Evolutionary conservation across 257 asterid species (phyloP).

Genomic region (Jaltomata sinuosa): DNA sequence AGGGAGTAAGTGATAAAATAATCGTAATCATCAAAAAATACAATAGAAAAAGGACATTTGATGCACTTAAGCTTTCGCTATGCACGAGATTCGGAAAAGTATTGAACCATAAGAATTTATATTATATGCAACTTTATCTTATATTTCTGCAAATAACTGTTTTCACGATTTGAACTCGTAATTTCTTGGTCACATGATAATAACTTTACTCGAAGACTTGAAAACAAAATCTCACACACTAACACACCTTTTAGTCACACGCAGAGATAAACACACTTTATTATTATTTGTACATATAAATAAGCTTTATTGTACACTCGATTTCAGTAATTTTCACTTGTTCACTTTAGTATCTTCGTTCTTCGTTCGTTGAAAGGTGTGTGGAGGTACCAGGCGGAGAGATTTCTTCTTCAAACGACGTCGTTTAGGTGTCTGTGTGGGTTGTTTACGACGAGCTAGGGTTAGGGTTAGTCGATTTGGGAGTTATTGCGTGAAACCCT

Average conservation of each 20-base stretch:
- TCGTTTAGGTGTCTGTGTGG: background rate
- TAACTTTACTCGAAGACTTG: too few relatives aligned
- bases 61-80: too few relatives aligned
- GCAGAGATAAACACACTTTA: background rate
- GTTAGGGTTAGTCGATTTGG: slow-evolving; percentile 7
- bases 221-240: background rate
- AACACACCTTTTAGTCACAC: background rate
- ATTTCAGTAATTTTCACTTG: background rate
- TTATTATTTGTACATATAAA: background rate
- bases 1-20: too few relatives aligned
- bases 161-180: too few relatives aligned
- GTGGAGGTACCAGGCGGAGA: background rate
- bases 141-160: too few relatives aligned
- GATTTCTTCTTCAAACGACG: background rate
- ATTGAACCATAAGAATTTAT: too few relatives aligned
- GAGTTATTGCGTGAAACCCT: slow-evolving; percentile 6
- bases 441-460: slow-evolving; percentile 5
- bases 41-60: too few relatives aligned
- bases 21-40: too few relatives aligned
- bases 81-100: too few relatives aligned
- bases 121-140: too few relatives aligned
- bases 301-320: background rate
- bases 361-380: background rate
- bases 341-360: background rate
- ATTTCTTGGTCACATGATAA: too few relatives aligned